phyloP scores from a whole-genome alignment of 805 yeast genomes.

The Jamesozyma piceae region DNA sequence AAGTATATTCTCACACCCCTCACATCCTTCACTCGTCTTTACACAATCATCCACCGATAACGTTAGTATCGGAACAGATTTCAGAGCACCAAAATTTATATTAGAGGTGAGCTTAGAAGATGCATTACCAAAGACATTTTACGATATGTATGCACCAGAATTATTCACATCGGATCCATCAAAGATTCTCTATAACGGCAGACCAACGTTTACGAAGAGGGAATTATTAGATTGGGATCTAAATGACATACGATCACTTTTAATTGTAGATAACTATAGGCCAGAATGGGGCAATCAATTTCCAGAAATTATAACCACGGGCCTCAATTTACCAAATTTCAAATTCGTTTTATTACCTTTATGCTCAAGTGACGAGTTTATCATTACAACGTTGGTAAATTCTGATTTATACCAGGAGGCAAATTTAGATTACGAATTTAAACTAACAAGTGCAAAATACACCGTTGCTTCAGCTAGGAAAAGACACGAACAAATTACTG shows the following conservation, averaged over 20 bases:
- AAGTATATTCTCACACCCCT: slow-evolving; percentile 24
- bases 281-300: slow-evolving; percentile 49
- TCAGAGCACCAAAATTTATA: slow-evolving; percentile 9
- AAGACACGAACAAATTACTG: slow-evolving; percentile 34
- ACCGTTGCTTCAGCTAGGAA: slow-evolving; percentile 50
- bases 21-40: slow-evolving; percentile 15
- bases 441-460: slow-evolving; percentile 50
- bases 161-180: slow-evolving; percentile 35
- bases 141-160: slow-evolving; percentile 52
- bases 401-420: slow-evolving; percentile 63
- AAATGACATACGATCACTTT: slow-evolving; percentile 57
- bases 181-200: slow-evolving; percentile 40
- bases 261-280: slow-evolving; percentile 41
- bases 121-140: slow-evolving; percentile 43
- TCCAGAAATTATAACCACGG: slow-evolving; percentile 33
- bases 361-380: slow-evolving; percentile 38
- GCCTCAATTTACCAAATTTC: slow-evolving; percentile 31
- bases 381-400: slow-evolving; percentile 41
- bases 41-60: slow-evolving; percentile 14
- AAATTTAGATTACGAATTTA: slow-evolving; percentile 43
- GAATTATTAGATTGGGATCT: slow-evolving; percentile 61
- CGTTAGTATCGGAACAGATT: background rate
- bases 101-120: slow-evolving; percentile 34
- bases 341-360: slow-evolving; percentile 45
- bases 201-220: slow-evolving; percentile 56